Percentiles rank a stretch among this genome's conserved stretches.
These are phyloP conservation scores for Yarrowia yakushimensis DNA, from an alignment of 805 yeast genomes.

Conservation along the genomic window DNA sequence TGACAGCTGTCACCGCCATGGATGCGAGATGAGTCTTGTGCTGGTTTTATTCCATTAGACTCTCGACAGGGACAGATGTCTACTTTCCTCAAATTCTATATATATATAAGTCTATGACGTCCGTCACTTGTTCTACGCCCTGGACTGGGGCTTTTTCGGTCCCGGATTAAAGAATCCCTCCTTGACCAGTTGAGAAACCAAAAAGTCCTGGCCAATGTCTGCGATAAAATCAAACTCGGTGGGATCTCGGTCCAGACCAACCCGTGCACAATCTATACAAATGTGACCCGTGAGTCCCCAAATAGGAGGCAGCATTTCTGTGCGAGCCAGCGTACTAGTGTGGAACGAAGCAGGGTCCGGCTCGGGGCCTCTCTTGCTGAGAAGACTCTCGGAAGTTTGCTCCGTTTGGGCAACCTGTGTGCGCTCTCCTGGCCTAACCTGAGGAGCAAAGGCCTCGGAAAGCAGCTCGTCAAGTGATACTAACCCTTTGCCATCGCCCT, in stretches of 20 bases:
- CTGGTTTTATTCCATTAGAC: background rate
- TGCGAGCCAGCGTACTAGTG: background rate
- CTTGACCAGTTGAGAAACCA: background rate
- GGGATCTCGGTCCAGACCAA: constrained; percentile 38
- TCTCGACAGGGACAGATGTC: background rate
- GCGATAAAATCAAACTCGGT: constrained; percentile 17
- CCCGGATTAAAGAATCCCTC: constrained; percentile 6
- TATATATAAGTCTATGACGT: too few species aligned
- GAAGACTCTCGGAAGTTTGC: background rate
- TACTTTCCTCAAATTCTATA: too few species aligned
- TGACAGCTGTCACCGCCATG: too few species aligned
- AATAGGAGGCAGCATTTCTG: constrained; percentile 29
- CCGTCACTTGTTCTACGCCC: background rate
- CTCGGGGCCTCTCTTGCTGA: background rate
- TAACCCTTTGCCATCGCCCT: background rate
- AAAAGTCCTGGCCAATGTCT: constrained; percentile 2
- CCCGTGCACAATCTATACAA: constrained; percentile 41
- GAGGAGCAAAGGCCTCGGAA: constrained; percentile 6
- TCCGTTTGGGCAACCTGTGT: background rate
- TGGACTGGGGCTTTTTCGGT: background rate
- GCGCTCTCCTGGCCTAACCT: background rate
- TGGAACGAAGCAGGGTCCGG: background rate
- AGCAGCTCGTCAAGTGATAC: constrained; percentile 6
- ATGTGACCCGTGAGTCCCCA: constrained; percentile 47
- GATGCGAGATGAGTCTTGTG: background rate